Evolutionary conservation across 169 alveolate species (phyloP).

Genomic region (Babesia microti): DNA sequence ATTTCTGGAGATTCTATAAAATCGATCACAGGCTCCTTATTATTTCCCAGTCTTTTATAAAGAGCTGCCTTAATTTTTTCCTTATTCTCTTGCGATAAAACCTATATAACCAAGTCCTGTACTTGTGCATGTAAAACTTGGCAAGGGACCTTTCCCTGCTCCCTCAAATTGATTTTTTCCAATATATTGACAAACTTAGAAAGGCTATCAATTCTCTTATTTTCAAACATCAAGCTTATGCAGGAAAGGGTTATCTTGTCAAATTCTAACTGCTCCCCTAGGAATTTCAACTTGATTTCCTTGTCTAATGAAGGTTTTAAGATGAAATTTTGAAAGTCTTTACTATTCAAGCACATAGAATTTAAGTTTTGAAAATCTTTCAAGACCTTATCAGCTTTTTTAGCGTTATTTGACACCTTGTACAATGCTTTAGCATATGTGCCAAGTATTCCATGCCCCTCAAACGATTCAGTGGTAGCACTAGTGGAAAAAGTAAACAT

Average conservation of each 20-base stretch:
- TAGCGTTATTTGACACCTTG: slow-evolving; percentile 26
- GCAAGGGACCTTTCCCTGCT: slow-evolving; percentile 33
- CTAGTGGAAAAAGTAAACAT: neutral
- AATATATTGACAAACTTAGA: slow-evolving; percentile 18
- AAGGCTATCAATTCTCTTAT: slow-evolving; percentile 23
- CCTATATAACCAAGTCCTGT: no score
- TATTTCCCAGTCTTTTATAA: slow-evolving; percentile 25
- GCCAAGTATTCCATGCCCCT: slow-evolving; percentile 39
- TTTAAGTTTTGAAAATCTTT: slow-evolving; percentile 18
- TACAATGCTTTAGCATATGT: slow-evolving; percentile 47
- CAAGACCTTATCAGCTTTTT: slow-evolving; percentile 26
- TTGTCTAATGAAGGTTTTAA: slow-evolving; percentile 31
- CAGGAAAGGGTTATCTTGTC: slow-evolving; percentile 28
- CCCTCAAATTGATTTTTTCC: slow-evolving; percentile 29
- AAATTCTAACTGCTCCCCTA: slow-evolving; percentile 20
- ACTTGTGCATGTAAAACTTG: slow-evolving; percentile 25
- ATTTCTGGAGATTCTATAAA: slow-evolving; percentile 25
- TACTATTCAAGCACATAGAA: slow-evolving; percentile 7
- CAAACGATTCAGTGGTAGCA: slow-evolving; percentile 12
- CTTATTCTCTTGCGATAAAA: slow-evolving; percentile 17
- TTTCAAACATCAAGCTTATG: slow-evolving; percentile 29
- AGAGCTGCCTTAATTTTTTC: slow-evolving; percentile 12
- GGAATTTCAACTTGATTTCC: slow-evolving; percentile 21
- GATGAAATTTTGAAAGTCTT: slow-evolving; percentile 22
- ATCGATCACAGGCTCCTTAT: slow-evolving; percentile 14